Conservation (phyloP, 108 stramenopile genomes). For the Pseudonitzschia pungens region DNA sequence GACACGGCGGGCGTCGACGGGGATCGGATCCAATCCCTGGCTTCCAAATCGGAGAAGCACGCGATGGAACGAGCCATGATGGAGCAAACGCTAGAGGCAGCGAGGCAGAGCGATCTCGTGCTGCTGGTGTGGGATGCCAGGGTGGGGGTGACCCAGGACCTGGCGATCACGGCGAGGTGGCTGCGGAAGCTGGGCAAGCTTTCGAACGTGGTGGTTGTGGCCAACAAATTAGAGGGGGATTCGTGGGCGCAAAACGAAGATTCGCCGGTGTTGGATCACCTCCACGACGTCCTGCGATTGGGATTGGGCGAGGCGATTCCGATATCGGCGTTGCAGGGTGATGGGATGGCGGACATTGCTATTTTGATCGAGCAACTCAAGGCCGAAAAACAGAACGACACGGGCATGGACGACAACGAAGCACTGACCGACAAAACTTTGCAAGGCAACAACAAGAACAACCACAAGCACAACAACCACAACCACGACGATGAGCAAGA, state of each 20-base stretch:
- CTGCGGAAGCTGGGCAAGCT: conserved; percentile 57
- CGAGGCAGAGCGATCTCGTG: conserved; percentile 63
- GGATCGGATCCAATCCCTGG: conserved; percentile 63
- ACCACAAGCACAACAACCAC: no score
- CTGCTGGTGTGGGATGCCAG: conserved; percentile 82
- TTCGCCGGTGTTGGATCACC: conserved; percentile 57
- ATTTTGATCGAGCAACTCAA: conserved; percentile 58
- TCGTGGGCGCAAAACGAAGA: conserved; percentile 60
- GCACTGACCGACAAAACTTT: conserved; percentile 1
- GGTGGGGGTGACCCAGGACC: conserved; percentile 68
- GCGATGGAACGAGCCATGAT: conserved; percentile 68
- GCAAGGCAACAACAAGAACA: no score
- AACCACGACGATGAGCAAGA: conserved; percentile 12
- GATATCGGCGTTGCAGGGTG: conserved; percentile 81
- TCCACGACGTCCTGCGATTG: conserved; percentile 62
- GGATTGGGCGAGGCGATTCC: conserved; percentile 85
- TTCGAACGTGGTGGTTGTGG: conserved; percentile 58
- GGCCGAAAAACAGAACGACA: conserved; percentile 42
- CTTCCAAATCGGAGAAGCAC: conserved; percentile 24
- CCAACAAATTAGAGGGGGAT: conserved; percentile 88
- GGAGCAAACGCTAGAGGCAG: conserved; percentile 79
- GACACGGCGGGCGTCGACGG: conserved; percentile 95
- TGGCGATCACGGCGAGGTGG: conserved; percentile 73
- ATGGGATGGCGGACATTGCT: conserved; percentile 84
- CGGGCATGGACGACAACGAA: conserved; percentile 27